Conservation (phyloP, 768 basidiomycete genomes). For the Rhizopogon rudus region DNA sequence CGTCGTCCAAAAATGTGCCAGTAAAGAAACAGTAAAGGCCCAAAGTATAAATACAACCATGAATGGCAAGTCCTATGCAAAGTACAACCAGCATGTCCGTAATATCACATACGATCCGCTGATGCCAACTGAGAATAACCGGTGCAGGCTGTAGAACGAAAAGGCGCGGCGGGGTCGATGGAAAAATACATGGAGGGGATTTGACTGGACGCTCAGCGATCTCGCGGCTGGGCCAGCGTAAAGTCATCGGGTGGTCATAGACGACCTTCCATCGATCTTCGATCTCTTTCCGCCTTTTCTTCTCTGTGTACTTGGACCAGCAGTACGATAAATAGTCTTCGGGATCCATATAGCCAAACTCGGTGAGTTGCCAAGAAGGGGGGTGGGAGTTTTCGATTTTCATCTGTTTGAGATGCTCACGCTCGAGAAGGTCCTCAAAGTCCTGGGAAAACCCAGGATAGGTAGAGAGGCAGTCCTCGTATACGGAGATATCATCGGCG, state of each 20-base stretch:
- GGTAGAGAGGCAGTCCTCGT: conserved; percentile 24
- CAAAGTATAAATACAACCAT: conserved; percentile 21
- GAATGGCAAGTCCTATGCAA: conserved; percentile 19
- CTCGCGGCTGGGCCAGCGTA: conserved; percentile 14
- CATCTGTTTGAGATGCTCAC: conserved; percentile 6
- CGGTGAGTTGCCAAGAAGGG: conserved; percentile 24
- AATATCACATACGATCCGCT: conserved; percentile 20
- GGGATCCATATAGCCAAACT: conserved; percentile 23
- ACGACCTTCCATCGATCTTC: conserved; percentile 13
- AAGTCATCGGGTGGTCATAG: conserved; percentile 14
- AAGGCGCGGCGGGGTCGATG: neutral
- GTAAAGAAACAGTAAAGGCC: conserved; percentile 24
- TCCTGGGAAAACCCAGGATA: conserved; percentile 14
- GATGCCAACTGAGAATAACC: conserved; percentile 11
- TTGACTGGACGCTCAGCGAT: neutral
- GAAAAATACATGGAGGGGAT: neutral
- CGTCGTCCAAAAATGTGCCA: neutral
- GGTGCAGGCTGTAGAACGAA: conserved; percentile 6
- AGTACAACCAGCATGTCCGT: conserved; percentile 23
- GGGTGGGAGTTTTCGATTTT: conserved; percentile 5
- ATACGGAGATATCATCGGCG: conserved; percentile 17
- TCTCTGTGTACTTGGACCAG: conserved; percentile 22
- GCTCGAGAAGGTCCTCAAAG: conserved; percentile 13
- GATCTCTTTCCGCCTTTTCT: conserved; percentile 15
- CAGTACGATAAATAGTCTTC: conserved; percentile 22